Evolutionary conservation across 768 basidiomycete species (phyloP).

Genomic region (Calocybe gangraenosa): DNA sequence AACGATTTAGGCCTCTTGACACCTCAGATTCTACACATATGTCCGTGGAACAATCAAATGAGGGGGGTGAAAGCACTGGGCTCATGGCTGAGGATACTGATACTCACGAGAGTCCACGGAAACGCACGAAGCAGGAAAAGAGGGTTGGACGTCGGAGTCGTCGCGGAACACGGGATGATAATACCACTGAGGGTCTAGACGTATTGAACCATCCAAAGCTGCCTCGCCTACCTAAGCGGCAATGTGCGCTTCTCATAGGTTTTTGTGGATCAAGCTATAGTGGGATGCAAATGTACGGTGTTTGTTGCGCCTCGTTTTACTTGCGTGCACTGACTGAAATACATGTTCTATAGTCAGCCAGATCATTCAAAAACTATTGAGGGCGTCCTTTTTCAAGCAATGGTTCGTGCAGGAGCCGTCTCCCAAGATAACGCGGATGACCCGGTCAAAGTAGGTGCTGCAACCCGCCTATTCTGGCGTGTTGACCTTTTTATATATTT

Average conservation of each 20-base stretch:
- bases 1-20: constrained; percentile 11
- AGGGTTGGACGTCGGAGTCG: constrained; percentile 37
- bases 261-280: constrained; percentile 90
- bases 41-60: not conserved
- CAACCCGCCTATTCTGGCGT: not conserved
- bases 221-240: constrained; percentile 73
- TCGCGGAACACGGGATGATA: constrained; percentile 36
- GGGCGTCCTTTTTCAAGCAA: constrained; percentile 80
- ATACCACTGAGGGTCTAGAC: constrained; percentile 21
- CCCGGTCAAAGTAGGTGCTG: constrained; percentile 65
- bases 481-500: not conserved
- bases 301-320: not conserved
- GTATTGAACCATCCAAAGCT: constrained; percentile 35
- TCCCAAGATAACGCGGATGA: constrained; percentile 92
- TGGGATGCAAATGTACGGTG: constrained; percentile 92
- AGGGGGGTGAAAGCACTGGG: not conserved
- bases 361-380: constrained; percentile 77
- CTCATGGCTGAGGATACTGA: not conserved
- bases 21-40: not conserved
- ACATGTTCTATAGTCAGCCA: constrained; percentile 52
- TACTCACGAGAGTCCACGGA: constrained; percentile 9
- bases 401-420: constrained; percentile 90
- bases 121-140: constrained; percentile 30
- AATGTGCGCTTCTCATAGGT: constrained; percentile 80
- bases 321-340: constrained; percentile 6